phyloP scores from a whole-genome alignment of 371 early-diverging fungal genomes.

The Mucor saturninus region DNA sequence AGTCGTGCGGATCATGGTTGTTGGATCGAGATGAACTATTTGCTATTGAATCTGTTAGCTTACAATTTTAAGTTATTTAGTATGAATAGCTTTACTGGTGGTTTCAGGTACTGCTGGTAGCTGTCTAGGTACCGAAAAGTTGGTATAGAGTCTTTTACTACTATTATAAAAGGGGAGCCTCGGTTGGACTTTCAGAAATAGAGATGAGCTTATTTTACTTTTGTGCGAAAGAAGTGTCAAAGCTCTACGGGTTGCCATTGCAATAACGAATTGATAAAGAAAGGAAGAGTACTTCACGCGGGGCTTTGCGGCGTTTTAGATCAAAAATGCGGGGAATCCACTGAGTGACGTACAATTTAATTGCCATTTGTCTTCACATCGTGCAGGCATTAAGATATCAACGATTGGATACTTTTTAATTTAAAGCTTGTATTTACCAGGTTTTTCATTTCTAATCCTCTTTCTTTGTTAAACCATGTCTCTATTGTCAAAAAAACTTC shows the following conservation, averaged over 20 bases:
- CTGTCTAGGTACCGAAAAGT: constrained; percentile 7
- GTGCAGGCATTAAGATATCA: neutral
- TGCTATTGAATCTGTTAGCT: constrained; percentile 9
- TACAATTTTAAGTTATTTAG: neutral
- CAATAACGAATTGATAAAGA: neutral
- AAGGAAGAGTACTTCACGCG: neutral
- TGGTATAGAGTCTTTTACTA: constrained; percentile 12
- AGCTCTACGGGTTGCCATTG: constrained; percentile 18
- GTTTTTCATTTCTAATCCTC: neutral
- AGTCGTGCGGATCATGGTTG: constrained; percentile 15
- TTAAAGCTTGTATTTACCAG: neutral
- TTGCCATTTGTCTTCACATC: neutral
- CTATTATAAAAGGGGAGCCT: neutral
- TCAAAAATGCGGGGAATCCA: constrained; percentile 3
- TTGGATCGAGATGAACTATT: constrained; percentile 15
- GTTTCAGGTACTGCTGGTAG: constrained; percentile 26
- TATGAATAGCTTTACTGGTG: constrained; percentile 14
- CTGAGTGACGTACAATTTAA: neutral
- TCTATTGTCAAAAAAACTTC: constrained; percentile 4
- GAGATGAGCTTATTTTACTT: neutral
- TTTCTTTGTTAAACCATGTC: constrained; percentile 10
- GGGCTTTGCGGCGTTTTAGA: constrained; percentile 1
- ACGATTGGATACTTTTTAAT: neutral
- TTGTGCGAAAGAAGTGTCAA: constrained; percentile 2
- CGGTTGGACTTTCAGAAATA: neutral